Evolutionary conservation across 768 basidiomycete species (phyloP).

Genomic region (Pisolithus tinctorius): DNA sequence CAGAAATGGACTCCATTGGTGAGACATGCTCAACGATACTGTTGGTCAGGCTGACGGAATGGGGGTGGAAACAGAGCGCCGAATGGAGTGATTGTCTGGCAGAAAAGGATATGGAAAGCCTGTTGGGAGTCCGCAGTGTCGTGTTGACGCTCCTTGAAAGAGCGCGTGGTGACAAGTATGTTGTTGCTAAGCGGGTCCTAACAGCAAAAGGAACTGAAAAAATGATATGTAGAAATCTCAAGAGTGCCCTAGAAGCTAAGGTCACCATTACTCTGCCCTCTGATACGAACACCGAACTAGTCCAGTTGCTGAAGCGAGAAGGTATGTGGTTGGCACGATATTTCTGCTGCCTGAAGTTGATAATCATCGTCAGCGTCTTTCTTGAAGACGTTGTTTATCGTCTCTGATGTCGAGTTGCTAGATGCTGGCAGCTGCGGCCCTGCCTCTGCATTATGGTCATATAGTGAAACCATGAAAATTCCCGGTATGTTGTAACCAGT

Average conservation of each 20-base stretch:
- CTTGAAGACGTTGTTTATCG: conserved; percentile 73
- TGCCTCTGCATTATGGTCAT: conserved; percentile 42
- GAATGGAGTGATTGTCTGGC: conserved; percentile 59
- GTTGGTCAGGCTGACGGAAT: neutral
- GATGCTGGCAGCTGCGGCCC: conserved; percentile 39
- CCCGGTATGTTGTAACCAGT: conserved; percentile 35
- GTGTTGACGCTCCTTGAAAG: conserved; percentile 69
- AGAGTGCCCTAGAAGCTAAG: conserved; percentile 71
- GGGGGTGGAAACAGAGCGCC: conserved; percentile 30
- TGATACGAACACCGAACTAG: conserved; percentile 19
- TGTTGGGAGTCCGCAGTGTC: conserved; percentile 53
- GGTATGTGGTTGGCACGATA: conserved; percentile 11
- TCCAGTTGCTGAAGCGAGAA: conserved; percentile 42
- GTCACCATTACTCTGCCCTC: conserved; percentile 55
- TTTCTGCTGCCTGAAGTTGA: neutral
- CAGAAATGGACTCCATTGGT: conserved; percentile 67
- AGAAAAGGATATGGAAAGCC: conserved; percentile 53
- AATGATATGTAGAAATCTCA: conserved; percentile 48
- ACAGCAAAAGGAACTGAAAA: conserved; percentile 3
- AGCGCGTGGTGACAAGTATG: conserved; percentile 70
- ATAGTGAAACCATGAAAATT: conserved; percentile 36
- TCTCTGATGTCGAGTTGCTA: conserved; percentile 58
- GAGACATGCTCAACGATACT: conserved; percentile 16
- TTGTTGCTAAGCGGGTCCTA: neutral
- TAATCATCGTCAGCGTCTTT: conserved; percentile 41